Conservation (phyloP, 176 grass and related monocot genomes). For the Echinochloa phyllopogon region DNA sequence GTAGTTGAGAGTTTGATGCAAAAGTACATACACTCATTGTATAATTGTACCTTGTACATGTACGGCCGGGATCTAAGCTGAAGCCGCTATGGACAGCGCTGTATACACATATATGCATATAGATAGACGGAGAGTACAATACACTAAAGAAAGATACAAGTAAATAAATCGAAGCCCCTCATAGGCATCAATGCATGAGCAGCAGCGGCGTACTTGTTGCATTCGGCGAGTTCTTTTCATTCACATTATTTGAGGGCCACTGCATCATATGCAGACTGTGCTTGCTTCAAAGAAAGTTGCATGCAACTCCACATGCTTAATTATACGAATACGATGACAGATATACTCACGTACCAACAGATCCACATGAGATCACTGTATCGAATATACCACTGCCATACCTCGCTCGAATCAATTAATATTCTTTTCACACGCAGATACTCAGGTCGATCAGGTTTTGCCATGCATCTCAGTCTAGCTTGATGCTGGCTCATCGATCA, state of each 20-base stretch:
- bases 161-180: not conserved
- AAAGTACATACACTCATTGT: not conserved
- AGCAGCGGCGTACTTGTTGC: not conserved
- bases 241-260: not conserved
- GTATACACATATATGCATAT: not conserved
- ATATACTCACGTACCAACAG: no score
- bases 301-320: no score
- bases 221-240: not conserved
- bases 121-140: not conserved
- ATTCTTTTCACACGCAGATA: no score
- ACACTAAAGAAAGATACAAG: not conserved
- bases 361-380: no score
- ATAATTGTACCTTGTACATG: slow-evolving; percentile 1
- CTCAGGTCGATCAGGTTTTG: no score
- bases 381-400: no score
- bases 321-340: no score
- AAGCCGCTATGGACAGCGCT: not conserved
- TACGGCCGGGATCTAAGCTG: not conserved
- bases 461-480: no score
- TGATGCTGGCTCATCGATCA: no score
- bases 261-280: no score
- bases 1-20: slow-evolving; percentile 14
- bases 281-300: no score
- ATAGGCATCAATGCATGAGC: not conserved
- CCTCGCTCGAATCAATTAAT: no score